These are phyloP conservation scores for Berkeleyomyces basicola DNA, from an alignment of 2,329 filamentous ascomycete genomes.

Conservation along the genomic window DNA sequence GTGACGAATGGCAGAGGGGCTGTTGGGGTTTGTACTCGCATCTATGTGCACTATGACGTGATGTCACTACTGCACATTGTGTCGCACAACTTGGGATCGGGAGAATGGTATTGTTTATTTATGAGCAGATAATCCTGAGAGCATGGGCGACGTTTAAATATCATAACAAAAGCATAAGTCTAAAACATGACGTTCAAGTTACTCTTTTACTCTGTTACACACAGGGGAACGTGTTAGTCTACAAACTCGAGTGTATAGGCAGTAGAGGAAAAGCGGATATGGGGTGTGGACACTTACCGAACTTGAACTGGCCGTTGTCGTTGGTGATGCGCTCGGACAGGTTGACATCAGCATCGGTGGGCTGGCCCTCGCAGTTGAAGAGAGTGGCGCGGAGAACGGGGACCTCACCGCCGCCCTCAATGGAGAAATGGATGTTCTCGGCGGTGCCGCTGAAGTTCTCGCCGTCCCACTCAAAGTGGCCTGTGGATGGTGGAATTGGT, in stretches of 20 bases:
- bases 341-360: conserved; percentile 31
- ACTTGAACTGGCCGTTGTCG: conserved; percentile 29
- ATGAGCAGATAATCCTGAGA: background rate
- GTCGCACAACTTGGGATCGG: background rate
- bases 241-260: background rate
- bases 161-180: background rate
- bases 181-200: background rate
- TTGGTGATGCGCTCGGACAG: conserved; percentile 38
- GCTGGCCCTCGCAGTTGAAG: conserved; percentile 26
- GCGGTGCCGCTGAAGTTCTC: conserved; percentile 30
- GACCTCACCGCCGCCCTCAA: conserved; percentile 33
- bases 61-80: background rate
- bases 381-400: conserved; percentile 38
- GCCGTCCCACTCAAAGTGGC: conserved; percentile 14
- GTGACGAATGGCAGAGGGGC: no score
- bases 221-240: background rate
- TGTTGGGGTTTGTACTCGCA: no score
- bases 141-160: background rate
- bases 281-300: conserved; percentile 17
- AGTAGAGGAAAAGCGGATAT: background rate
- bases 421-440: conserved; percentile 27
- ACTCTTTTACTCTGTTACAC: background rate
- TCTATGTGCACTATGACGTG: no score
- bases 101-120: background rate
- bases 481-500: conserved; percentile 3